Percentiles rank a stretch among this genome's conserved stretches.
Evolutionary conservation across 2,329 filamentous ascomycete genomes (phyloP).

Genomic region (Thielaviopsis ethacetica): DNA sequence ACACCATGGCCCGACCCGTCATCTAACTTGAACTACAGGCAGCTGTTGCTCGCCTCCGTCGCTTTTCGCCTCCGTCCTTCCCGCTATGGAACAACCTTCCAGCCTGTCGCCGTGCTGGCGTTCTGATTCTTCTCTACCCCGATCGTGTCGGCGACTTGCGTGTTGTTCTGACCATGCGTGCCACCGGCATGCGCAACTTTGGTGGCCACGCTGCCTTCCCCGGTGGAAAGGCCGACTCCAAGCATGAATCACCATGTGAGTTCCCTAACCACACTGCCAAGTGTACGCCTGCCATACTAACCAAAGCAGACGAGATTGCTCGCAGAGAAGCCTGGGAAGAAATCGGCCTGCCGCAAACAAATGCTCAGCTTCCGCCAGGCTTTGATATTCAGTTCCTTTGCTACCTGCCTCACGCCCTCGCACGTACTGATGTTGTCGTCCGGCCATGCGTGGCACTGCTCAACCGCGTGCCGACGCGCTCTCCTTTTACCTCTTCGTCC

Average conservation of each 20-base stretch:
- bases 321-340: slow-evolving; percentile 84
- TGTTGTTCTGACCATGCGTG: slow-evolving; percentile 53
- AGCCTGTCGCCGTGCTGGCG: slow-evolving; percentile 58
- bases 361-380: slow-evolving; percentile 51
- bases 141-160: slow-evolving; percentile 65
- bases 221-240: slow-evolving; percentile 52
- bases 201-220: slow-evolving; percentile 82
- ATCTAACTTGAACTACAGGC: slow-evolving; percentile 23
- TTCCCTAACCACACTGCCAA: background rate
- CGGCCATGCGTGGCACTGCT: slow-evolving; percentile 66
- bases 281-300: background rate
- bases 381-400: slow-evolving; percentile 82
- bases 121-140: slow-evolving; percentile 75
- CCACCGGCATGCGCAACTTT: slow-evolving; percentile 45
- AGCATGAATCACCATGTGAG: slow-evolving; percentile 44
- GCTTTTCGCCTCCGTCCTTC: slow-evolving; percentile 44
- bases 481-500: slow-evolving; percentile 20
- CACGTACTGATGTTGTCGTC: slow-evolving; percentile 57
- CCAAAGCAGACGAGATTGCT: slow-evolving; percentile 56
- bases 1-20: background rate
- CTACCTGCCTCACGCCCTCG: slow-evolving; percentile 60
- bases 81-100: slow-evolving; percentile 46
- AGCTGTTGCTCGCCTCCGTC: slow-evolving; percentile 42
- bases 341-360: slow-evolving; percentile 67
- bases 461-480: slow-evolving; percentile 32